A percentile compares a stretch with the other conserved stretches of the same genome.
Evolutionary conservation across 345 rosid species (phyloP).

Genomic region (Lepidium sativum): DNA sequence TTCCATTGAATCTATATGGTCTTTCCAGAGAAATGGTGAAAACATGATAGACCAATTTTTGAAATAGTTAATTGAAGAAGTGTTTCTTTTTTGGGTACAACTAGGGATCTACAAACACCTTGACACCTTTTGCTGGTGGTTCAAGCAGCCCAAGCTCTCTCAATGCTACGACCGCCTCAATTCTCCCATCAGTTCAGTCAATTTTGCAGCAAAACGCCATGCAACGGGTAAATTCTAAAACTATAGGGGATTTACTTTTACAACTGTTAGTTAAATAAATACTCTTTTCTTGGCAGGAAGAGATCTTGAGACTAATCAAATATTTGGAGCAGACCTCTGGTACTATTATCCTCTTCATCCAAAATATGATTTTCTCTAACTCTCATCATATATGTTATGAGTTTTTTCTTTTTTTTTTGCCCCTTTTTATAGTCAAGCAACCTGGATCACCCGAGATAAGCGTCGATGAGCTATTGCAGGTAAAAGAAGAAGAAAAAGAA

Average conservation of each 20-base stretch:
- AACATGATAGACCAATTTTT: not conserved
- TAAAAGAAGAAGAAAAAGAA: constrained; percentile 12
- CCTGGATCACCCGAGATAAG: constrained; percentile 44
- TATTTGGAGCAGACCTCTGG: constrained; percentile 74
- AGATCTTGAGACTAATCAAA: constrained; percentile 74
- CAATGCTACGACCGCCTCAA: constrained; percentile 35
- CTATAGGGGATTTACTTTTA: not conserved
- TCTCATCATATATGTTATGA: constrained; percentile 6
- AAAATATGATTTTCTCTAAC: not conserved
- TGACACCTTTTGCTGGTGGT: constrained; percentile 39
- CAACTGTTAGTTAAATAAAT: not conserved
- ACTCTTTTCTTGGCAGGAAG: constrained; percentile 58
- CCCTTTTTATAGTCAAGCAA: constrained; percentile 49
- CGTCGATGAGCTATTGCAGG: constrained; percentile 57
- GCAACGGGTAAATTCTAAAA: constrained; percentile 55
- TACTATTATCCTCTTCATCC: constrained; percentile 25
- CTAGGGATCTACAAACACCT: constrained; percentile 55
- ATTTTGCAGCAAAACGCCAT: constrained; percentile 73
- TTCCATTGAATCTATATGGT: not conserved
- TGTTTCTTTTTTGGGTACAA: constrained; percentile 17
- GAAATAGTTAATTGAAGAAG: not conserved
- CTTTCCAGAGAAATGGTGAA: not conserved
- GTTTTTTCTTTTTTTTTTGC: constrained; percentile 9
- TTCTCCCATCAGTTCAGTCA: constrained; percentile 69
- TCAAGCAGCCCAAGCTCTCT: constrained; percentile 41